Evolutionary conservation across 2,329 filamentous ascomycete genomes (phyloP), one percentile per base, ranked within the genome.

Genomic region (Cordyceps cicadae): DNA sequence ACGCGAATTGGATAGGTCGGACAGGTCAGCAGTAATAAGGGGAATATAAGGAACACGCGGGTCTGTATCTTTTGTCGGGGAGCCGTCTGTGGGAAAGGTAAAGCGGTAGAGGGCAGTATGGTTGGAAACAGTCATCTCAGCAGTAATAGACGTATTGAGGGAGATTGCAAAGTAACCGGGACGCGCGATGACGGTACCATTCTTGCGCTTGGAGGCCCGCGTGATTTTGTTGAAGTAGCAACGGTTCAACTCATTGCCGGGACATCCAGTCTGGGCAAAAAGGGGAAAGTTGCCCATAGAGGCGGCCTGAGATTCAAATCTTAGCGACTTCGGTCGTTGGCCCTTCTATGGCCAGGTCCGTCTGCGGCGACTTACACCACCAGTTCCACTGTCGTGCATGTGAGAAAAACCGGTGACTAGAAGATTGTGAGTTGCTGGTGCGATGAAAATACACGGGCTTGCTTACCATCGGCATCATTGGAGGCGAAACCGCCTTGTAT

Each of bases 101-200:
- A 88, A 87, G 19, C 80, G 76, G 65, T 86, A 87, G 4, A 88
- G 73, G 3, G 83, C 81, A 5, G 84, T 79, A 64, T 81, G 84
- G 64, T 84, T 79, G 0, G 83, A 79, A 1, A 80, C 77, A 0
- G 84, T 85, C 79, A 87, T 87, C 69, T 87, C 84, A 1, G 81
- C 80, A n/a, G 72, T 72, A 53, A 88, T 79, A 2, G 78, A 78
- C 54, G 80, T 85, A 56, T 79, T 75, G 49, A 87, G 74, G 39
- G 77, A 76, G 8, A 87, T 70, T 3, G 77, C 73, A 67, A 88
- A 87, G 68, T 87, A 87, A 9, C 85, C 85, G 2, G 84, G 81
- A n/a, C 76, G 76, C 6, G 85, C 83, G 26, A 74, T 71, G n/a
- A 81, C 76, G 0, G 81, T 80, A 53, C 76, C 77, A 8, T 79